Conservation (phyloP, 2,329 filamentous ascomycete species). For the Cercospora zeae-maydis region DNA sequence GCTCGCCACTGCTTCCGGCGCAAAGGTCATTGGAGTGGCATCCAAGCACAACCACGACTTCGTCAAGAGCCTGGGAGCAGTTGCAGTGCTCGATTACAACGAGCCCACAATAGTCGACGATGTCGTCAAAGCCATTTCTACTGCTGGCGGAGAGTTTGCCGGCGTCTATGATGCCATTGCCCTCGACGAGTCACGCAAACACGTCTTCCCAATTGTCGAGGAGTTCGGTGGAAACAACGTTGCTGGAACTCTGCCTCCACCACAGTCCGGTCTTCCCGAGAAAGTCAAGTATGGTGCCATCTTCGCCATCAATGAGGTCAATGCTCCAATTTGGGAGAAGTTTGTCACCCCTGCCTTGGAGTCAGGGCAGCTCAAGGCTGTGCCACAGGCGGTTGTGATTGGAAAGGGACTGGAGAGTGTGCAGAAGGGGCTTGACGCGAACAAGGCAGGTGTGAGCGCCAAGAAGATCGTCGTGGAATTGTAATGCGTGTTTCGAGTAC, state of each 20-base stretch:
- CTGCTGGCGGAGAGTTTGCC: constrained; percentile 39
- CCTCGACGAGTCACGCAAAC: constrained; percentile 24
- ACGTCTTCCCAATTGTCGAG: constrained; percentile 29
- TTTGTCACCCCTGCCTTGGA: constrained; percentile 37
- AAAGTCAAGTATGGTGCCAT: constrained; percentile 31
- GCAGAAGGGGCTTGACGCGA: constrained; percentile 32
- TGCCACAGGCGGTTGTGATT: constrained; percentile 39
- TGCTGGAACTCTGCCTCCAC: constrained; percentile 20
- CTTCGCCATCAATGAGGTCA: constrained; percentile 30
- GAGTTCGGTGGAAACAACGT: constrained; percentile 31
- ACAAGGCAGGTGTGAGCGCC: constrained; percentile 35
- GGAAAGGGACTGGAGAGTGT: constrained; percentile 38
- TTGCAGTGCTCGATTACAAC: constrained; percentile 37
- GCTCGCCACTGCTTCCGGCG: constrained; percentile 37
- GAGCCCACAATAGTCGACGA: constrained; percentile 36
- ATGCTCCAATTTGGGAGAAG: constrained; percentile 30
- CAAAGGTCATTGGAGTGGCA: constrained; percentile 35
- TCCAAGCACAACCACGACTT: constrained; percentile 36
- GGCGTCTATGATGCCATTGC: constrained; percentile 44
- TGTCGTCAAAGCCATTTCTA: constrained; percentile 40
- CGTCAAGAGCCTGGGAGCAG: constrained; percentile 33
- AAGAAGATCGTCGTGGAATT: constrained; percentile 37
- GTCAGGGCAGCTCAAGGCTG: constrained; percentile 32
- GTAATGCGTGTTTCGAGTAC: neutral
- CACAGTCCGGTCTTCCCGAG: constrained; percentile 26